Evolutionary conservation across 208 protist species (phyloP).

Genomic region (Leishmania gerbilli): DNA sequence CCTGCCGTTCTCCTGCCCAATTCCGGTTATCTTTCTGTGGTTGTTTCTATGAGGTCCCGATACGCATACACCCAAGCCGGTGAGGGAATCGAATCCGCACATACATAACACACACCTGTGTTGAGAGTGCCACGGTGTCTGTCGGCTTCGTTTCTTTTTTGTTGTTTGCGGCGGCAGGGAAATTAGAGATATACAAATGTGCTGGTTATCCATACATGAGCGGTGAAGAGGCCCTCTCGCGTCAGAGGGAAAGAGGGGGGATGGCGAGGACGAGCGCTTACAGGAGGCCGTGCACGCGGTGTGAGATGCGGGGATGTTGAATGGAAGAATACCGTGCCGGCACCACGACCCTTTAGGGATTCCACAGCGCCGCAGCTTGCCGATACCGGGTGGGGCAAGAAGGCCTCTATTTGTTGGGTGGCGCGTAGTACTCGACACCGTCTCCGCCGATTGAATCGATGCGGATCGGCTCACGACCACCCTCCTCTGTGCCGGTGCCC

Average conservation of each 20-base stretch:
- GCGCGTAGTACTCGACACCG: slow-evolving; percentile 49
- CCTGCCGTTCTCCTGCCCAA: neutral
- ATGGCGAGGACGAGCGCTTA: neutral
- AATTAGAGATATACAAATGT: neutral
- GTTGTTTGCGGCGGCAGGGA: neutral
- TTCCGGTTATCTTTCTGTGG: neutral
- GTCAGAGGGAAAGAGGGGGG: neutral
- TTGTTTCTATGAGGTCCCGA: neutral
- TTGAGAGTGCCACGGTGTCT: neutral
- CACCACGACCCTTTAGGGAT: neutral
- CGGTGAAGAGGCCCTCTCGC: neutral
- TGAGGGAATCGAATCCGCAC: neutral
- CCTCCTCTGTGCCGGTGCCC: slow-evolving; percentile 69
- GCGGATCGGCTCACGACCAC: slow-evolving; percentile 55
- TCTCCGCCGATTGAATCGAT: slow-evolving; percentile 57
- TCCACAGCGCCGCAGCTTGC: neutral
- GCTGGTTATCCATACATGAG: no score
- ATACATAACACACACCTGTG: no score
- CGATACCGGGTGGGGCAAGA: neutral
- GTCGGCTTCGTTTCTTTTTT: neutral
- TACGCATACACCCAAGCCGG: neutral
- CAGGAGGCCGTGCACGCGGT: neutral
- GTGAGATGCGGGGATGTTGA: neutral
- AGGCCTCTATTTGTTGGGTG: slow-evolving; percentile 25
- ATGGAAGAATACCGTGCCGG: neutral